Percentiles rank a stretch among this genome's conserved stretches.
These are phyloP conservation scores for Yamadazyma spencermartinsiae DNA, from an alignment of 1,139 yeast species.

Conservation along the genomic window DNA sequence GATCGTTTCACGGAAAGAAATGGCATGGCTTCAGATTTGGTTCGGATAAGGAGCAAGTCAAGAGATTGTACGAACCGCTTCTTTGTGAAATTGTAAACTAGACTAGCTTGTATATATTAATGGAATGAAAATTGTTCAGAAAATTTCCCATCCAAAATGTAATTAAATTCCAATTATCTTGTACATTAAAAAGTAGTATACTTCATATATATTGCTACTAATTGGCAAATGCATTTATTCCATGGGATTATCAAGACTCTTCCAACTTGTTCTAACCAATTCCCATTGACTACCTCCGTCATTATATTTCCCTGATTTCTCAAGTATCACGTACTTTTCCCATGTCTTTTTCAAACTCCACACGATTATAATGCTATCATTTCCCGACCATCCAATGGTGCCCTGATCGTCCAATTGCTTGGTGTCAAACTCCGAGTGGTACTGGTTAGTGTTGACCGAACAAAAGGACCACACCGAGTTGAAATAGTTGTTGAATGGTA, in stretches of 20 bases:
- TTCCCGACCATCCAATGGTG: conserved; percentile 76
- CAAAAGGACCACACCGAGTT: conserved; percentile 90
- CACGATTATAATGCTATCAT: conserved; percentile 61
- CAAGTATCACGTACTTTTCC: conserved; percentile 80
- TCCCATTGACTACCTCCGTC: conserved; percentile 41
- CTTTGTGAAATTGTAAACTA: conserved; percentile 39
- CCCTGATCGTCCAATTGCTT: conserved; percentile 52
- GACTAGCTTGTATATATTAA: conserved; percentile 3
- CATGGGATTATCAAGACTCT: conserved; percentile 44
- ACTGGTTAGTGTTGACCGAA: conserved; percentile 62
- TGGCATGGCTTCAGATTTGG: conserved; percentile 33
- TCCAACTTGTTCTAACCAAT: conserved; percentile 76
- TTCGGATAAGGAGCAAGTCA: conserved; percentile 22
- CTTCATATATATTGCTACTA: neutral
- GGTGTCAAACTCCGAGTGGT: conserved; percentile 32
- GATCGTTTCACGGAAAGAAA: conserved; percentile 53
- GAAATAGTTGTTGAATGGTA: conserved; percentile 68
- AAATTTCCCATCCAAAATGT: no score
- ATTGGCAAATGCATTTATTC: no score
- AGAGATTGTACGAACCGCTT: conserved; percentile 37
- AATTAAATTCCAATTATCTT: no score
- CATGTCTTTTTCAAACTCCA: conserved; percentile 77
- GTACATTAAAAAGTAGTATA: neutral
- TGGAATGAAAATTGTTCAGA: no score
- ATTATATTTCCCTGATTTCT: conserved; percentile 18